Percentiles rank a stretch among this genome's conserved stretches.
phyloP scores from a whole-genome alignment of 2,329 filamentous ascomycete species.

The Aspergillus clavatus region DNA sequence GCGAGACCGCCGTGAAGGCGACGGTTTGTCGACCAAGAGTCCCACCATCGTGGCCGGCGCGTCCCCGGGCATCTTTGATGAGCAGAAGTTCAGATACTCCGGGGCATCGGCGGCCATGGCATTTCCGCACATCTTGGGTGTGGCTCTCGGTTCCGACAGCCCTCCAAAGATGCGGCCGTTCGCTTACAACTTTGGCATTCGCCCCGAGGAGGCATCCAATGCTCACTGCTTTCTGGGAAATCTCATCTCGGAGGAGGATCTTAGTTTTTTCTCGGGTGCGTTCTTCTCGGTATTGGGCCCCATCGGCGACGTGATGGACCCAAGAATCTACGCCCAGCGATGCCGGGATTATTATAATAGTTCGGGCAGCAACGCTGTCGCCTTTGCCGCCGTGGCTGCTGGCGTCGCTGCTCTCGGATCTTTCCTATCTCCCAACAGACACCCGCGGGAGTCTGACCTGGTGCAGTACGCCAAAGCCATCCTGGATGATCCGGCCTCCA shows the following conservation, averaged over 20 bases:
- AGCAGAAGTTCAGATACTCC: slow-evolving; percentile 23
- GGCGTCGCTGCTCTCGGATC: slow-evolving; percentile 26
- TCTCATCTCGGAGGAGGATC: slow-evolving; percentile 24
- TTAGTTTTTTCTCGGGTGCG: slow-evolving; percentile 16
- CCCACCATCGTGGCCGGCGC: slow-evolving; percentile 6
- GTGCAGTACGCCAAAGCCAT: slow-evolving; percentile 29
- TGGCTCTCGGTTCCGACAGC: slow-evolving; percentile 22
- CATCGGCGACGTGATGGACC: slow-evolving; percentile 21
- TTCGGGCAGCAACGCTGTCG: slow-evolving; percentile 11
- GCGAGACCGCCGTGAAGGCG: background rate
- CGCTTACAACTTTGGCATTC: slow-evolving; percentile 31
- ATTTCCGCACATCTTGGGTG: slow-evolving; percentile 26
- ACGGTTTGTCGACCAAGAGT: slow-evolving; percentile 16
- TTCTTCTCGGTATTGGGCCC: slow-evolving; percentile 23
- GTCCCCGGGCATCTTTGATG: slow-evolving; percentile 30
- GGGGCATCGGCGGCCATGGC: slow-evolving; percentile 29
- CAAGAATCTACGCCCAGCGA: slow-evolving; percentile 23
- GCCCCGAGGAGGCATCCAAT: slow-evolving; percentile 26
- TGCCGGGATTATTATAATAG: slow-evolving; percentile 24
- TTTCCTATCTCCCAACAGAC: slow-evolving; percentile 21
- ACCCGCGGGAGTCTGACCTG: slow-evolving; percentile 24
- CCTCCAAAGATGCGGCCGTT: slow-evolving; percentile 24
- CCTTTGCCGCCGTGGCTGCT: slow-evolving; percentile 26
- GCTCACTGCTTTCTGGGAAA: slow-evolving; percentile 17
- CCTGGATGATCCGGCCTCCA: slow-evolving; percentile 28